These are phyloP conservation scores for Trypanosomatidae sp. DNA, from an alignment of 208 protist genomes.

Conservation along the genomic window DNA sequence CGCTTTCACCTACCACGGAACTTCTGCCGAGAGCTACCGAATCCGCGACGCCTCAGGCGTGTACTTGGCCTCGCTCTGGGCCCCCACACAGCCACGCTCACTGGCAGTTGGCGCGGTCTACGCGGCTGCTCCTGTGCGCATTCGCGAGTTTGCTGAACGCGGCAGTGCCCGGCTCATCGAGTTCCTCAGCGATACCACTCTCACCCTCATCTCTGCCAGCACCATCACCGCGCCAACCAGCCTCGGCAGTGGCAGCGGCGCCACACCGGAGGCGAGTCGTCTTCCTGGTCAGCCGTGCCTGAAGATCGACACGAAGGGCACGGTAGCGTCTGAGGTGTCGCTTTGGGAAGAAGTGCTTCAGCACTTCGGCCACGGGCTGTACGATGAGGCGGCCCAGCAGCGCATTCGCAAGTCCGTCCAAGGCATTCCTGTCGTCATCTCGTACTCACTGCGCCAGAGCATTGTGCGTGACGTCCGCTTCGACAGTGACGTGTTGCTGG, in stretches of 20 bases:
- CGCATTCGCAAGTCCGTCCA: conserved; percentile 67
- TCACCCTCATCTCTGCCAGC: conserved; percentile 6
- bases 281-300: conserved; percentile 50
- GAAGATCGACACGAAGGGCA: conserved; percentile 88
- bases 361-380: conserved; percentile 82
- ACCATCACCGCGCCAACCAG: background rate
- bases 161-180: conserved; percentile 71
- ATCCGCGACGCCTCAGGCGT: conserved; percentile 75
- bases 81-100: conserved; percentile 16
- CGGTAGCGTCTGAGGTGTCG: conserved; percentile 74
- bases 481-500: conserved; percentile 17
- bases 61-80: conserved; percentile 69
- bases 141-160: conserved; percentile 60
- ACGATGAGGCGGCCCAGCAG: conserved; percentile 56
- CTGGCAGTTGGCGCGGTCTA: conserved; percentile 53
- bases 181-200: conserved; percentile 21
- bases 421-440: conserved; percentile 69
- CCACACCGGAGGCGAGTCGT: background rate
- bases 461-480: conserved; percentile 72
- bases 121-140: conserved; percentile 42
- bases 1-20: conserved; percentile 60
- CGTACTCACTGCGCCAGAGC: conserved; percentile 71
- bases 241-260: background rate
- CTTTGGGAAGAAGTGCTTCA: conserved; percentile 86
- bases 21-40: conserved; percentile 76